These are phyloP conservation scores for Cutaneotrichosporon daszewskae DNA, from an alignment of 1,284 basidiomycete species.

Conservation along the genomic window DNA sequence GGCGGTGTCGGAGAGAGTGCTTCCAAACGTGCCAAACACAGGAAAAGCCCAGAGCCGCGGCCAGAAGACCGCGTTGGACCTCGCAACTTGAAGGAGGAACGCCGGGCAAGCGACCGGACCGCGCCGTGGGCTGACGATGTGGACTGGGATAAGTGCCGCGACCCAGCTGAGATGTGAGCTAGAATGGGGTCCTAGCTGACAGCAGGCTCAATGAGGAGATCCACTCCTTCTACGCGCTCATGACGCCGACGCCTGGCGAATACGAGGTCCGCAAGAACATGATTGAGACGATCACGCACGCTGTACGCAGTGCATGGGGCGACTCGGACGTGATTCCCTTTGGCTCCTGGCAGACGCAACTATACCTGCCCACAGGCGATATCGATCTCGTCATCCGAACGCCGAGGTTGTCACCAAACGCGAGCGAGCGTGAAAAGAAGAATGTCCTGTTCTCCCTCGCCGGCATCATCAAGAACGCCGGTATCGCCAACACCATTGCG, in stretches of 20 bases:
- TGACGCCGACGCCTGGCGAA: constrained; percentile 78
- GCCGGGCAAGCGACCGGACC: constrained; percentile 57
- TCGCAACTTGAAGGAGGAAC: constrained; percentile 58
- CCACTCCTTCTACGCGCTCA: constrained; percentile 75
- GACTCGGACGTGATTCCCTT: constrained; percentile 83
- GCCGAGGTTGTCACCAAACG: too few relatives aligned
- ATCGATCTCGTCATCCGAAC: constrained; percentile 56
- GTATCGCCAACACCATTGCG: constrained; percentile 57
- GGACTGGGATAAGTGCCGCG: constrained; percentile 68
- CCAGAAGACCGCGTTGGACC: constrained; percentile 33
- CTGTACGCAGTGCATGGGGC: constrained; percentile 62
- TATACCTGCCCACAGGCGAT: constrained; percentile 84
- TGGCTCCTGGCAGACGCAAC: constrained; percentile 87
- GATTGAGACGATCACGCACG: constrained; percentile 65
- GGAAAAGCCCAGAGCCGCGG: background rate
- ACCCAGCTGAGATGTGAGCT: constrained; percentile 71
- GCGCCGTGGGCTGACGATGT: constrained; percentile 76
- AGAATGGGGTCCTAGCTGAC: constrained; percentile 1
- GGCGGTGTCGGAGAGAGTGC: background rate
- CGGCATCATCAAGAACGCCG: constrained; percentile 49
- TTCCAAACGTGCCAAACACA: background rate
- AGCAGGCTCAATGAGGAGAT: constrained; percentile 75
- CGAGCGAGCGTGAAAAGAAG: constrained; percentile 43
- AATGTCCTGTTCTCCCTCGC: constrained; percentile 48
- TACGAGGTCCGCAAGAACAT: constrained; percentile 75